These are phyloP conservation scores for Galerina sulciceps DNA, from an alignment of 768 basidiomycete genomes.

Conservation along the genomic window DNA sequence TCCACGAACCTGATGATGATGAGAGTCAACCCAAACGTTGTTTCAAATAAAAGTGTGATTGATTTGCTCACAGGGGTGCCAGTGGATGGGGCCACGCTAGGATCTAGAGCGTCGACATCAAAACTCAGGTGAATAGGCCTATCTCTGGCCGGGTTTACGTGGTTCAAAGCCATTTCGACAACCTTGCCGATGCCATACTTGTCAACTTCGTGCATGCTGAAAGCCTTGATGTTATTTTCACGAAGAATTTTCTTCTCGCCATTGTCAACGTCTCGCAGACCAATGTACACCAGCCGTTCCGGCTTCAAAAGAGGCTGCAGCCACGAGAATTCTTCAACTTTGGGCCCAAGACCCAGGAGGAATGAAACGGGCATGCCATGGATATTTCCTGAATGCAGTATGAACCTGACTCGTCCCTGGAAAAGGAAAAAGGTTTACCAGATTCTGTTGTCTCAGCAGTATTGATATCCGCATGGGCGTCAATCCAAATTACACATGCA, in stretches of 20 bases:
- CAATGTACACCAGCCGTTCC: conserved; percentile 91
- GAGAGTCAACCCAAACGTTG: conserved; percentile 4
- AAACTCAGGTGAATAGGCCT: conserved; percentile 94
- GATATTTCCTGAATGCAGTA: conserved; percentile 70
- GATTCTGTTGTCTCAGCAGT: conserved; percentile 81
- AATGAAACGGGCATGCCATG: conserved; percentile 99
- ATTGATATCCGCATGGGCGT: conserved; percentile 98
- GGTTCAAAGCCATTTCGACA: conserved; percentile 94
- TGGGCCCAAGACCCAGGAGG: conserved; percentile 64
- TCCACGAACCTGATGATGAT: conserved; percentile 71
- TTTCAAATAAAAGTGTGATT: not conserved
- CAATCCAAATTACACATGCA: conserved; percentile 93
- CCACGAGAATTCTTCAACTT: conserved; percentile 52
- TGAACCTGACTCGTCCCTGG: not conserved
- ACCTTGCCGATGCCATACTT: conserved; percentile 93
- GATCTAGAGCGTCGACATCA: conserved; percentile 95
- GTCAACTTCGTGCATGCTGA: conserved; percentile 92
- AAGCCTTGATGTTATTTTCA: conserved; percentile 81
- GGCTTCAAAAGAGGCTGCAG: conserved; percentile 68
- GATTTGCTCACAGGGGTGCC: conserved; percentile 77
- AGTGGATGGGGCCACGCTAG: conserved; percentile 93
- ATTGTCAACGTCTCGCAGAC: conserved; percentile 89
- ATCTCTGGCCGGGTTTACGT: conserved; percentile 85
- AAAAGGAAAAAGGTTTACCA: conserved; percentile 44
- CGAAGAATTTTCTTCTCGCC: conserved; percentile 88